Evolutionary conservation across 305 asterid genomes (phyloP).

Genomic region (Ilex paraguariensis): DNA sequence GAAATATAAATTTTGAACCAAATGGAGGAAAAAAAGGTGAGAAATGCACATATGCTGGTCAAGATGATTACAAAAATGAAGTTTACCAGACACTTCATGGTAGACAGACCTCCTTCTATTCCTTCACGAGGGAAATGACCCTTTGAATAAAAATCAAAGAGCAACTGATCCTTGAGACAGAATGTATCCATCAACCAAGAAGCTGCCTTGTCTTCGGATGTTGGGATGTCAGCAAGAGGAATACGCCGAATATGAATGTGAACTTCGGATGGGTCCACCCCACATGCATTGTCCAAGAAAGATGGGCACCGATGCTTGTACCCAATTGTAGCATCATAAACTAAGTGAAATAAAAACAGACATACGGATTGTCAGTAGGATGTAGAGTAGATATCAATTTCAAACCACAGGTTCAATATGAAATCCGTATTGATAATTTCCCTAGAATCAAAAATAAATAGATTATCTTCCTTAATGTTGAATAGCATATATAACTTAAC

Average conservation of each 20-base stretch:
- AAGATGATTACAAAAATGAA: constrained; percentile 45
- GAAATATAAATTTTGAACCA: constrained; percentile 75
- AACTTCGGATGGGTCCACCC: constrained; percentile 87
- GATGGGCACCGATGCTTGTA: constrained; percentile 69
- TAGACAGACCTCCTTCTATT: constrained; percentile 52
- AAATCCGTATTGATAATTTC: no score
- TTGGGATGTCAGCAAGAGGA: constrained; percentile 44
- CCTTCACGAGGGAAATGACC: constrained; percentile 74
- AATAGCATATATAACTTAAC: no score
- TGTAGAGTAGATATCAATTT: no score
- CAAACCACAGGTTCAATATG: no score
- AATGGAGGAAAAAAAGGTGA: constrained; percentile 62
- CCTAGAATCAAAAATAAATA: no score
- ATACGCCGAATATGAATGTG: constrained; percentile 70
- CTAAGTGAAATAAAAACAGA: constrained; percentile 17
- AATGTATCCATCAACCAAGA: constrained; percentile 74
- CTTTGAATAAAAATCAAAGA: constrained; percentile 46
- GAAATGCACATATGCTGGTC: constrained; percentile 48
- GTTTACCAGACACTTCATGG: constrained; percentile 43
- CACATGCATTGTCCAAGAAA: constrained; percentile 81
- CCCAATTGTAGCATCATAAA: constrained; percentile 83
- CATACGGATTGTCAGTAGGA: no score
- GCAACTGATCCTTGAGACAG: constrained; percentile 58
- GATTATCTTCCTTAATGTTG: no score
- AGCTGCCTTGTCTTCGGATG: constrained; percentile 43